Evolutionary conservation across 345 rosid species (phyloP), one percentile per base, ranked within the genome.

Genomic region (Balakata baccata): DNA sequence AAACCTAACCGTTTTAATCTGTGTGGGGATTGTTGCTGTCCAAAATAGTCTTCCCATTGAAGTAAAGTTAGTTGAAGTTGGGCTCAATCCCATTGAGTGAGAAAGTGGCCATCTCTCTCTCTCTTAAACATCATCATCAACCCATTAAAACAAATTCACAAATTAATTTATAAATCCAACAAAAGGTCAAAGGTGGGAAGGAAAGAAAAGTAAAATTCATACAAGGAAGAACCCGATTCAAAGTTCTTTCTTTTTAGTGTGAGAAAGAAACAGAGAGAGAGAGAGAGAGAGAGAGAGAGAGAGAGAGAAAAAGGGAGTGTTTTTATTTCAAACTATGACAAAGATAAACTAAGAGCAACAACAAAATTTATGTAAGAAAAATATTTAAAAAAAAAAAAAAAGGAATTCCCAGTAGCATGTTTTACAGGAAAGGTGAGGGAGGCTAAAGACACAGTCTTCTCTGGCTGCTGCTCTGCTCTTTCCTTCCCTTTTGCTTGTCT

Each of bases 41-140:
- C 75, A 78, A 64, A 64, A 78, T 81, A 77, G 86, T 85, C 91
- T 85, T 87, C 78, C 81, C 79, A 79, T 75, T 68, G 49, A 87
- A 87, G 89, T 77, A 85, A 87, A 66, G 87, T 75, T 79, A 4
- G 84, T 77, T 81, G 85, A 76, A 83, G 86, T 79, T 77, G 77
- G 66, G 39, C 25, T 29, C 69, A n/a, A 23, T n/a, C 75, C 75
- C 79, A 64, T 87, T 80, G 91, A 87, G 87, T 87, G 86, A 81
- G 51, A 84, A 84, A 81, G 86, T 81, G 88, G 84, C 78, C 85
- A 91, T 70, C 83, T 57, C 51, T 72, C 77, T 80, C 72, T 66
- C 70, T 73, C 79, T 64, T 78, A 60, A 81, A 74, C 60, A 79
- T 69, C 64, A 72, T 69, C 65, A 10, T 41, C 47, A 45, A 64